Evolutionary conservation across 495 filamentous ascomycete species (phyloP), one percentile per base, ranked within the genome.

Genomic region (Aspergillus saccharolyticus): DNA sequence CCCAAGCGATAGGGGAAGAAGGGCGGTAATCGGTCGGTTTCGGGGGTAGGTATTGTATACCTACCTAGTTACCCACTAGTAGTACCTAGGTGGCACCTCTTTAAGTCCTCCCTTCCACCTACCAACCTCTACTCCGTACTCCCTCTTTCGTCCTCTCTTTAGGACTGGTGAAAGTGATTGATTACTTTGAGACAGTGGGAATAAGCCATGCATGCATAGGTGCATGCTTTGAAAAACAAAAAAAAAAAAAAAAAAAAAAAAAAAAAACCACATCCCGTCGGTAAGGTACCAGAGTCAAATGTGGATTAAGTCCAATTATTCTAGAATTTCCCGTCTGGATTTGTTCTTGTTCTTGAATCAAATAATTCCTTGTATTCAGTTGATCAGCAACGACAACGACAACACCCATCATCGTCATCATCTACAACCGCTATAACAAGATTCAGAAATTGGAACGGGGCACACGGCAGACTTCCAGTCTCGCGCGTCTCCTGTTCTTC

Each of bases 1-100:
- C 47, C 47, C 47, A 28, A 39, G n/a, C 47, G 47, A 50, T 50
- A 50, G 47, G 47, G 47, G 47, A 50, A n/a, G 24, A 50, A 50
- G 47, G 22, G 47, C 47, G 47, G 47, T 50, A 33, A 50, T 50
- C 47, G 47, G 47, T 9, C 33, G 47, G 17, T 16, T 50, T 17
- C 47, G 24, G 47, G 25, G 33, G 33, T 12, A 39, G 7, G 4
- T 4, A 28, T 28, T 28, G 25, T 28, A 9, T 28, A 9, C 9
- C 4, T 28, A 3, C 3, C 25, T 28, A 28, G 9, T 4, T 28
- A 28, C 25, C n/a, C n/a, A n/a, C n/a, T n/a, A n/a, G n/a, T n/a
- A n/a, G n/a, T n/a, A n/a, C n/a, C n/a, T n/a, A n/a, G n/a, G n/a
- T n/a, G n/a, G n/a, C n/a, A n/a, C n/a, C n/a, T n/a, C n/a, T n/a